Evolutionary conservation across 1,139 yeast species (phyloP).

Genomic region (Saccharomyces hybrid): DNA sequence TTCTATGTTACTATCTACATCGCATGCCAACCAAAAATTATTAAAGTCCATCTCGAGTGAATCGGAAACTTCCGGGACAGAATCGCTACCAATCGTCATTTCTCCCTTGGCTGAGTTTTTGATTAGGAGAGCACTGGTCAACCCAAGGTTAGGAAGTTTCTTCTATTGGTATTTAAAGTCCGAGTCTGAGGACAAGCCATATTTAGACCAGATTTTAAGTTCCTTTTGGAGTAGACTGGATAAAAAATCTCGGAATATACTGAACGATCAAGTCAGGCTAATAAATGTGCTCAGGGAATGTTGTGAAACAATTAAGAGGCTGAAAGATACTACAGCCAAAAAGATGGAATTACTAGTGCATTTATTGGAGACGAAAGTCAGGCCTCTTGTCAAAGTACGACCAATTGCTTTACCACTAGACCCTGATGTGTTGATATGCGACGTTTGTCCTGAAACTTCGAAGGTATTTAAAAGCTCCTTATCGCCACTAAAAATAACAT

Average conservation of each 20-base stretch:
- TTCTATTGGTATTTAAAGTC: constrained; percentile 91
- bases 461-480: constrained; percentile 85
- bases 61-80: constrained; percentile 11
- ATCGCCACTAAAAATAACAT: constrained; percentile 77
- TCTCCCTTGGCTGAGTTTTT: constrained; percentile 76
- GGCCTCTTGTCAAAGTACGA: constrained; percentile 22
- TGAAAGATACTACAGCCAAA: constrained; percentile 50
- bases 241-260: constrained; percentile 16
- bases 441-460: constrained; percentile 73
- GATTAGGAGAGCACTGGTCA: constrained; percentile 62
- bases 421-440: constrained; percentile 47
- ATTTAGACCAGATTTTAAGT: constrained; percentile 33
- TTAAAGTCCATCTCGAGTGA: constrained; percentile 11
- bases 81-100: constrained; percentile 25
- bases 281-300: constrained; percentile 38
- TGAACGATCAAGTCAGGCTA: constrained; percentile 41
- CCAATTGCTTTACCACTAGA: constrained; percentile 33
- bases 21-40: constrained; percentile 8
- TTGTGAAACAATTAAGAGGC: constrained; percentile 39
- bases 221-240: constrained; percentile 31
- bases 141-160: constrained; percentile 65
- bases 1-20: constrained; percentile 5
- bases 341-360: constrained; percentile 44
- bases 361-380: constrained; percentile 31
- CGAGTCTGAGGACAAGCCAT: constrained; percentile 65